Evolutionary conservation across 768 basidiomycete genomes (phyloP).

Genomic region (Chalciporus chontae): DNA sequence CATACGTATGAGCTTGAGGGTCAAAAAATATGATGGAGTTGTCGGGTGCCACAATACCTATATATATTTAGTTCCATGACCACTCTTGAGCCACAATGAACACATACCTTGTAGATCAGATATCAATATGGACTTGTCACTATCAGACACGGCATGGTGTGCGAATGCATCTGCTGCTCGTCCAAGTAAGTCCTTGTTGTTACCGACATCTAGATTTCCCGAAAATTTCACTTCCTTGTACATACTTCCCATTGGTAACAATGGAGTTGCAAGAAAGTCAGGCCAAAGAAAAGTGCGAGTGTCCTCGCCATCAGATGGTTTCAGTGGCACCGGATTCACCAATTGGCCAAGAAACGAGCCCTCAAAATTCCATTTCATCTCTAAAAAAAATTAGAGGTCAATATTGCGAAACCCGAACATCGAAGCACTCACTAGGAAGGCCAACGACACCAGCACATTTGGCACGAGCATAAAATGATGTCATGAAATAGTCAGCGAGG

Average conservation of each 20-base stretch:
- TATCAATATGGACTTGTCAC: slow-evolving; percentile 5
- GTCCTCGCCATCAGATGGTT: background rate
- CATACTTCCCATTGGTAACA: background rate
- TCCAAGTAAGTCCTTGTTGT: slow-evolving; percentile 12
- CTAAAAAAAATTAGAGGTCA: background rate
- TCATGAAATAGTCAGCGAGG: background rate
- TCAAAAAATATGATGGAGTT: slow-evolving; percentile 5
- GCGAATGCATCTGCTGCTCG: slow-evolving; percentile 21
- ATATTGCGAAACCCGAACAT: background rate
- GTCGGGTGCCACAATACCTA: slow-evolving; percentile 2
- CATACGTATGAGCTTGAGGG: slow-evolving; percentile 12
- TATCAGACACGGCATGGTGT: slow-evolving; percentile 20
- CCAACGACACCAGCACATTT: background rate
- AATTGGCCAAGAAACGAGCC: background rate
- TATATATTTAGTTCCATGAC: background rate
- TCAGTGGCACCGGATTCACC: background rate
- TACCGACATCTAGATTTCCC: slow-evolving; percentile 8
- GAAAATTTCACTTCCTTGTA: slow-evolving; percentile 15
- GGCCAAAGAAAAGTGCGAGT: background rate
- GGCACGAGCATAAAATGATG: background rate
- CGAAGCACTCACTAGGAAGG: background rate
- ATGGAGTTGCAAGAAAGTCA: background rate
- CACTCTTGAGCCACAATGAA: background rate
- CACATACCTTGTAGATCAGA: slow-evolving; percentile 23
- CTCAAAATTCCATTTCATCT: background rate